These are phyloP conservation scores for Pisolithus albus DNA, from an alignment of 768 basidiomycete species.

Conservation along the genomic window DNA sequence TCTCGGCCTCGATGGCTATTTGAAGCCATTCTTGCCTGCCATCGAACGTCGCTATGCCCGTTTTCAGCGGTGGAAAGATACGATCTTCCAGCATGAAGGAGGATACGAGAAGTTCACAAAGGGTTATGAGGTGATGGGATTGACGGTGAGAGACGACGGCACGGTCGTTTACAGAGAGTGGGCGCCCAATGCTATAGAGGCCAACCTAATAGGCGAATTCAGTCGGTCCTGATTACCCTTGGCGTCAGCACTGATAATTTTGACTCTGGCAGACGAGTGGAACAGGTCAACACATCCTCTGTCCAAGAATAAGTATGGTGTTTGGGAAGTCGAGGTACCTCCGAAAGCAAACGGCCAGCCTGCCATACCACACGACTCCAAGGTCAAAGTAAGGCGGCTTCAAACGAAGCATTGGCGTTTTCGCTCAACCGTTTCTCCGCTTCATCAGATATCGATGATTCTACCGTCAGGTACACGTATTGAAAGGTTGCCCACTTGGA, in stretches of 20 bases:
- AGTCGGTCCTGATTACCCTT: conserved; percentile 50
- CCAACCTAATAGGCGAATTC: conserved; percentile 90
- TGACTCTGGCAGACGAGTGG: conserved; percentile 65
- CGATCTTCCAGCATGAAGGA: conserved; percentile 72
- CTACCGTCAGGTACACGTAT: conserved; percentile 71
- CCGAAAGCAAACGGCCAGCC: conserved; percentile 60
- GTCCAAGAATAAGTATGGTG: conserved; percentile 76
- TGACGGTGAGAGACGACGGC: conserved; percentile 62
- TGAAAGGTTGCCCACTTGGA: conserved; percentile 93
- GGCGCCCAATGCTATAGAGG: conserved; percentile 86
- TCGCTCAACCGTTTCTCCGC: neutral
- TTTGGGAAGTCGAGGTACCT: conserved; percentile 82
- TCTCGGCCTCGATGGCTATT: conserved; percentile 61
- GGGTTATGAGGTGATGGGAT: conserved; percentile 57
- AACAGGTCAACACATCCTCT: conserved; percentile 78
- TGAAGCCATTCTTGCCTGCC: conserved; percentile 63
- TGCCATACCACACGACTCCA: conserved; percentile 90
- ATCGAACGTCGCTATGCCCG: conserved; percentile 63
- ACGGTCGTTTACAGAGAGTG: conserved; percentile 87
- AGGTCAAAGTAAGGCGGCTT: conserved; percentile 65
- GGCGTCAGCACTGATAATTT: conserved; percentile 3
- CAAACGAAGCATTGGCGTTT: neutral
- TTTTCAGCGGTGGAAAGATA: conserved; percentile 71
- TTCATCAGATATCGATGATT: conserved; percentile 83
- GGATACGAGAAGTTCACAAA: conserved; percentile 66